Evolutionary conservation across 2,329 filamentous ascomycete genomes (phyloP).

Genomic region (Plenodomus biglobosus): DNA sequence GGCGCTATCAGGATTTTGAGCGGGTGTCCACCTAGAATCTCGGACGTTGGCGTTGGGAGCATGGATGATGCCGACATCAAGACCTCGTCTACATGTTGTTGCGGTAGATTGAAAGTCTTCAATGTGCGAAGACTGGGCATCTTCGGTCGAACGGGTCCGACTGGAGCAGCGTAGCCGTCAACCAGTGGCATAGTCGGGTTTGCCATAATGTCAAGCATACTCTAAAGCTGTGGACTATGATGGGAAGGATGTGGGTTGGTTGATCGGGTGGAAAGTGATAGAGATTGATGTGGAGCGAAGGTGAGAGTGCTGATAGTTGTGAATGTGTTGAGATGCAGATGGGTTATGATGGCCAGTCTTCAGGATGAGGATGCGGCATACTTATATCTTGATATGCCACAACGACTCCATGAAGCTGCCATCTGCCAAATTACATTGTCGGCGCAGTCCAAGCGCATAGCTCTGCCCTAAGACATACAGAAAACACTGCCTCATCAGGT

Average conservation of each 20-base stretch:
- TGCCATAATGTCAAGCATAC: conserved; percentile 18
- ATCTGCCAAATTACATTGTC: conserved; percentile 3
- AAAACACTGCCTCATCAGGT: conserved; percentile 9
- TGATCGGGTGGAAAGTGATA: background rate
- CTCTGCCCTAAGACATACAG: conserved; percentile 7
- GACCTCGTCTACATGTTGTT: conserved; percentile 18
- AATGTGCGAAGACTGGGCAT: conserved; percentile 20
- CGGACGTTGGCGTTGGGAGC: conserved; percentile 22
- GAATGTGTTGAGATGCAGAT: background rate
- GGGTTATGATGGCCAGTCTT: background rate
- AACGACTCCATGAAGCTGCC: background rate
- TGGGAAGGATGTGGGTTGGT: background rate
- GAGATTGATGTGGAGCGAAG: conserved; percentile 9
- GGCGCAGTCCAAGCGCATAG: conserved; percentile 10
- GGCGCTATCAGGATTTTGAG: conserved; percentile 53
- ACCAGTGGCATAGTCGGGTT: background rate
- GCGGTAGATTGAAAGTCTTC: conserved; percentile 26
- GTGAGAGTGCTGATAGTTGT: background rate
- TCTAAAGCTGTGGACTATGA: background rate
- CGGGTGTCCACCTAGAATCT: conserved; percentile 21
- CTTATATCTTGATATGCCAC: conserved; percentile 13
- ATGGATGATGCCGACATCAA: conserved; percentile 20
- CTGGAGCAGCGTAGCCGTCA: conserved; percentile 2
- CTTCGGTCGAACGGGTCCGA: conserved; percentile 8
- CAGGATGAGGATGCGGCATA: conserved; percentile 13